Conservation (phyloP, 2,329 filamentous ascomycete genomes). For the Pseudodiploospora longispora region DNA sequence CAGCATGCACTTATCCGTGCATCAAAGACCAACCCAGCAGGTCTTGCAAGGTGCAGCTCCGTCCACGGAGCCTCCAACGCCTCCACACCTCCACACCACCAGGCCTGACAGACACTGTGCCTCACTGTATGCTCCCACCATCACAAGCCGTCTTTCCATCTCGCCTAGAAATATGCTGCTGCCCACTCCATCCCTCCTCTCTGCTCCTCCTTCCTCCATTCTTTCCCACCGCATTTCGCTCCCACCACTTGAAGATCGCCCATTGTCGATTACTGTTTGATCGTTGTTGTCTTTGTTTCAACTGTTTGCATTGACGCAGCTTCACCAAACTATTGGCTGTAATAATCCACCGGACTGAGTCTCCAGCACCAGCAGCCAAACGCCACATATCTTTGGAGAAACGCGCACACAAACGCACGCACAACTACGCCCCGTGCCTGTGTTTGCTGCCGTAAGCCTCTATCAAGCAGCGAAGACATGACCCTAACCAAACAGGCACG, state of each 20-base stretch:
- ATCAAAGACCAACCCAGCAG: background rate
- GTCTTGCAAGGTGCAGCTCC: background rate
- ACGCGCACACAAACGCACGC: slow-evolving; percentile 16
- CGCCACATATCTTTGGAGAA: background rate
- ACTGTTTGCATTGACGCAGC: too few species aligned
- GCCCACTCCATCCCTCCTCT: background rate
- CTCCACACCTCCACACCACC: background rate
- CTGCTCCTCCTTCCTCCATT: slow-evolving; percentile 6
- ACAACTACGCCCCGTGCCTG: slow-evolving; percentile 20
- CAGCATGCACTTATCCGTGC: slow-evolving; percentile 3
- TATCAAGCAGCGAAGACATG: slow-evolving; percentile 38
- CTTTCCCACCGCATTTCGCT: background rate
- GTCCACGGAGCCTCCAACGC: too few species aligned
- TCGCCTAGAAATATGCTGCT: slow-evolving; percentile 10
- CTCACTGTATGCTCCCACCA: slow-evolving; percentile 6
- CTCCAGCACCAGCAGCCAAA: too few species aligned
- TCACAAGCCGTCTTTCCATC: background rate
- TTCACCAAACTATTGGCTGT: too few species aligned
- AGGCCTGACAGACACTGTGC: slow-evolving; percentile 1
- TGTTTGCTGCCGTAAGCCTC: slow-evolving; percentile 37
- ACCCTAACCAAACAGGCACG: slow-evolving; percentile 41
- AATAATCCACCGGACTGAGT: too few species aligned
- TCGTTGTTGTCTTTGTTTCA: too few species aligned
- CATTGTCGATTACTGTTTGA: too few species aligned
- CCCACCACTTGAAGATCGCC: too few species aligned